phyloP scores from a whole-genome alignment of 1,284 basidiomycete species.

The Cutaneotrichosporon spelunceum region DNA sequence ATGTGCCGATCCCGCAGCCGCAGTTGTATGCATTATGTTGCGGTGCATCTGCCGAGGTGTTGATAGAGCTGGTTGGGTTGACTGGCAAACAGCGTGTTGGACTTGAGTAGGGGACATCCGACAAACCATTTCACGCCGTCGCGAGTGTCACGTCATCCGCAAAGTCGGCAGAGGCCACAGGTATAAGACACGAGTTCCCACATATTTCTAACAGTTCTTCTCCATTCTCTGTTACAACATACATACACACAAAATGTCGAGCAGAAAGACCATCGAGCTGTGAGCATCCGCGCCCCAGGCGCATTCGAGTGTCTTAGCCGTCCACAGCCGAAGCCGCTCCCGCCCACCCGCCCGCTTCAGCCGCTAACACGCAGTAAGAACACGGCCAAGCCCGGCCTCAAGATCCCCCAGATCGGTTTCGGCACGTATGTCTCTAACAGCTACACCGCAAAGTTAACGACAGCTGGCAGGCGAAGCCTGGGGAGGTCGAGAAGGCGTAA shows the following conservation, averaged over 20 bases:
- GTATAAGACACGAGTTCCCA: not conserved
- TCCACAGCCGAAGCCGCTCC: not conserved
- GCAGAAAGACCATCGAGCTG: conserved; percentile 28
- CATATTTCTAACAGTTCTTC: not conserved
- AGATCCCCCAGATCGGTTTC: conserved; percentile 68
- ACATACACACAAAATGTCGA: conserved; percentile 22
- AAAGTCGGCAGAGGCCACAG: not conserved
- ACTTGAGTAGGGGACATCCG: not conserved
- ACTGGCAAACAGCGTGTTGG: not conserved
- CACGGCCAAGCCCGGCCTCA: conserved; percentile 32
- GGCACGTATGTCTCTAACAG: conserved; percentile 59
- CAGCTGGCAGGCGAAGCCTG: conserved; percentile 52
- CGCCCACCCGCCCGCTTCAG: not conserved
- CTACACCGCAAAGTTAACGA: not conserved
- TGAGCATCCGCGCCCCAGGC: conserved; percentile 13
- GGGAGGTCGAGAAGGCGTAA: conserved; percentile 61
- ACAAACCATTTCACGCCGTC: too few species aligned
- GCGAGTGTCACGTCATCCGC: not conserved
- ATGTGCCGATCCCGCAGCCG: not conserved
- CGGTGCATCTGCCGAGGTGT: not conserved
- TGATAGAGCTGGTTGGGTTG: not conserved
- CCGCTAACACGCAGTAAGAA: conserved; percentile 6
- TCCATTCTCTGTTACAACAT: not conserved
- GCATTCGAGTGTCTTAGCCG: too few species aligned
- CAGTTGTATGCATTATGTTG: not conserved